phyloP scores from a whole-genome alignment of 140 eudicot species.

The Oenanthe javanica region DNA sequence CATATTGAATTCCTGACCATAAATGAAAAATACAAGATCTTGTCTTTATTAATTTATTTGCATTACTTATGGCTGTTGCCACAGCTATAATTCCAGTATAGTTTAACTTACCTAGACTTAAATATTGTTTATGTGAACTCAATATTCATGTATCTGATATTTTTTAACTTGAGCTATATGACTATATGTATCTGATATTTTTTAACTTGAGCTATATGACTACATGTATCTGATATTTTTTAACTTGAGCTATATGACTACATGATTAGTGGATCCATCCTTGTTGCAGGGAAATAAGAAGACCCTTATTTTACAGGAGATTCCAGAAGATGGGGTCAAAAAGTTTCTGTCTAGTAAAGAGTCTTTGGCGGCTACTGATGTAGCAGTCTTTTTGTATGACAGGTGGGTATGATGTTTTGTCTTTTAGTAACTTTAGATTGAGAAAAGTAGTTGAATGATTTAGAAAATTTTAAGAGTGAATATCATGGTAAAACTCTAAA shows the following conservation, averaged over 20 bases:
- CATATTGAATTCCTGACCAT: background rate
- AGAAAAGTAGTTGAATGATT: background rate
- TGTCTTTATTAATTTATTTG: background rate
- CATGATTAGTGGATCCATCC: background rate
- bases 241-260: slow-evolving; percentile 8
- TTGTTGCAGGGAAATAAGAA: slow-evolving; percentile 68
- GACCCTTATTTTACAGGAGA: slow-evolving; percentile 79
- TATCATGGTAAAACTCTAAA: background rate
- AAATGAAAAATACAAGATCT: background rate
- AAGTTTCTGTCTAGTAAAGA: slow-evolving; percentile 51
- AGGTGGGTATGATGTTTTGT: slow-evolving; percentile 39
- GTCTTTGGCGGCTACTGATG: slow-evolving; percentile 75
- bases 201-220: slow-evolving; percentile 11
- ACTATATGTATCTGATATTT: background rate
- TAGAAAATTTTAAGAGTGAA: background rate
- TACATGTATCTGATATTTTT: background rate
- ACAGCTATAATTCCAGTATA: background rate
- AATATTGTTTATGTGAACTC: slow-evolving; percentile 2
- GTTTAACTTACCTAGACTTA: background rate
- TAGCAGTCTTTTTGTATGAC: slow-evolving; percentile 84
- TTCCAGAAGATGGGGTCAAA: slow-evolving; percentile 76
- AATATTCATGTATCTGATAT: background rate
- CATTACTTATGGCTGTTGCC: background rate
- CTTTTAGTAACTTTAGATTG: background rate
- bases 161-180: slow-evolving; percentile 11